Conservation (phyloP, 495 filamentous ascomycete species). For the Achaetomiella virescens region DNA sequence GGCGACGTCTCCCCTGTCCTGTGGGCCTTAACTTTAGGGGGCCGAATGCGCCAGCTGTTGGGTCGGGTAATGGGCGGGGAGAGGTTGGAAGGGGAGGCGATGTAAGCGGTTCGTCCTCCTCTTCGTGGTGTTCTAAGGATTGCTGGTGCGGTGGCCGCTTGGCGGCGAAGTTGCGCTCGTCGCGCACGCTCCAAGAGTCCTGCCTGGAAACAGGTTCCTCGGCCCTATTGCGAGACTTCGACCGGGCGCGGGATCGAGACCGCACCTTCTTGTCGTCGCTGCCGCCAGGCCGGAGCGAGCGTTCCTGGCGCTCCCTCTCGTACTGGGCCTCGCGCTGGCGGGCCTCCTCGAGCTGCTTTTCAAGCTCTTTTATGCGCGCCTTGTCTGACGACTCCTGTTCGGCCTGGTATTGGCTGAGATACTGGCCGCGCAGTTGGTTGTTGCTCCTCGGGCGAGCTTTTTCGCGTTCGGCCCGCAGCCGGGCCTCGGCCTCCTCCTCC, state of each 20-base stretch:
- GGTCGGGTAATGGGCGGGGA: slow-evolving; percentile 39
- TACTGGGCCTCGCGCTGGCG: slow-evolving; percentile 83
- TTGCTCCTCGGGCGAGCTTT: slow-evolving; percentile 50
- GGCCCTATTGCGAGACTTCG: slow-evolving; percentile 40
- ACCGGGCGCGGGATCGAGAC: slow-evolving; percentile 32
- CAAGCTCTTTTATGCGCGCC: slow-evolving; percentile 68
- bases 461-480: slow-evolving; percentile 60
- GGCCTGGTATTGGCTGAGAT: slow-evolving; percentile 77
- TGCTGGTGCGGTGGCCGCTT: slow-evolving; percentile 53
- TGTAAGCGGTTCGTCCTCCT: background rate
- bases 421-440: slow-evolving; percentile 70
- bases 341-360: slow-evolving; percentile 77
- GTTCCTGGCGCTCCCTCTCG: slow-evolving; percentile 68
- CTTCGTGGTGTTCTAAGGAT: slow-evolving; percentile 18
- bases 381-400: slow-evolving; percentile 40
- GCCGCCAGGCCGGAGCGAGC: slow-evolving; percentile 30
- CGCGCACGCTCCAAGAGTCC: slow-evolving; percentile 60
- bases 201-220: slow-evolving; percentile 50
- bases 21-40: slow-evolving; percentile 23
- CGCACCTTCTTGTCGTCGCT: slow-evolving; percentile 40
- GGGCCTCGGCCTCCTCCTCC: slow-evolving; percentile 64
- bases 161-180: slow-evolving; percentile 69
- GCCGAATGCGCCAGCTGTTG: slow-evolving; percentile 14
- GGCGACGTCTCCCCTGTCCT: slow-evolving; percentile 30
- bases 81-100: slow-evolving; percentile 15